Base-by-base conservation (phyloP, 23 red algal genomes). In the Gracilaria domingensis region DNA sequence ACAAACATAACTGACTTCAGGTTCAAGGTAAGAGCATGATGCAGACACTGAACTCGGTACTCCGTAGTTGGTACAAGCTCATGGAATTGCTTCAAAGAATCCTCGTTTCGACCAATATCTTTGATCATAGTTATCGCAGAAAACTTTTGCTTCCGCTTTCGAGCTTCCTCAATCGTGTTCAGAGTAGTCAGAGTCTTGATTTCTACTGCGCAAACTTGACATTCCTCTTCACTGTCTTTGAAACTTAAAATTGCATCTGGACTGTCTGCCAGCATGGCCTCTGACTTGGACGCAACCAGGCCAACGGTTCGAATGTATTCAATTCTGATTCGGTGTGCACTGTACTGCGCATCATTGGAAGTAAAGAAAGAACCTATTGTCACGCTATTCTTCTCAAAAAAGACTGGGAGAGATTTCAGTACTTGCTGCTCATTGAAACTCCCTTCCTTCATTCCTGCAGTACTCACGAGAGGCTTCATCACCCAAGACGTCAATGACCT, bases 51-150 rank as follows among this genome's bases (percentile, higher is more conserved):
- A 13, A 30, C 36, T 18, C 28, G 75, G 54, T 80, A 80, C 47
- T 80, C 42, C 4, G 38, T 80, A 33, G 28, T 49, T 30, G 75
- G 75, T 40, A 80, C 21, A 4, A 80, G 36, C 38, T 80, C 75
- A 17, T 49, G 75, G 28, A 80, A 80, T 50, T 53, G 39, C 38
- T 80, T 45, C 5, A 11, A 45, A 45, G 42, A 45, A 7, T 45
- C 42, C 42, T 45, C 42, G 42, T 45, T 45, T 45, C 11, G 42
- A 11, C 67, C 67, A 74, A 74, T n/a, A 21, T 74, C 67, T 18
- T n/a, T 30, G 16, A 32, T 18, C 35, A 16, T 40, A 18, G 67
- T 74, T 74, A 74, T 30, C 42, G 67, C 67, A n/a, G 35, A n/a
- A 2, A 35, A 21, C 42, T 74, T 74, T 35, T 35, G 42, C 4